Conservation (phyloP, 2,329 filamentous ascomycete genomes). For the Ophiostoma montium region DNA sequence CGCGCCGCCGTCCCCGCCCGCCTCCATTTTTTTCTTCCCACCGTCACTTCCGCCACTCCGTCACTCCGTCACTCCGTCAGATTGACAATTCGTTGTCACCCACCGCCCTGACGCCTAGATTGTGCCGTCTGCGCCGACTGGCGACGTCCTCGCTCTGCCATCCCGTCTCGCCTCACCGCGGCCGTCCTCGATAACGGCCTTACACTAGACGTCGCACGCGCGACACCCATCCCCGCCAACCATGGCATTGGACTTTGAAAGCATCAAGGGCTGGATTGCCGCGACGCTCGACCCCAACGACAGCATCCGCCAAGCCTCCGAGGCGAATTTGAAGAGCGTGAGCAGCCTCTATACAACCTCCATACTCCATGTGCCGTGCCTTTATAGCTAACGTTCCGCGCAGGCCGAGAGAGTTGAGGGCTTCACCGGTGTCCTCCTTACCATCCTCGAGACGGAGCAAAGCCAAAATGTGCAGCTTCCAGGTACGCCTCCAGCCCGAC, state of each 20-base stretch:
- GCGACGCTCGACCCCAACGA: constrained; percentile 13
- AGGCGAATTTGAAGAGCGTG: constrained; percentile 72
- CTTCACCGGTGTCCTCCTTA: constrained; percentile 80
- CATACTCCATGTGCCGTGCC: background rate
- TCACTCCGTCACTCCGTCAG: background rate
- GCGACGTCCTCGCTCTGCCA: background rate
- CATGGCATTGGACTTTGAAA: constrained; percentile 19
- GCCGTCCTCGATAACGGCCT: background rate
- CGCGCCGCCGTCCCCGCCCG: background rate
- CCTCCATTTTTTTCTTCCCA: background rate
- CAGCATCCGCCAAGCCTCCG: constrained; percentile 53
- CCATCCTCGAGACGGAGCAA: constrained; percentile 81
- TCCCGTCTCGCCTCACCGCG: background rate
- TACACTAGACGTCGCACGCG: constrained; percentile 19
- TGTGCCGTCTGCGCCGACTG: background rate
- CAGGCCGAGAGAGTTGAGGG: constrained; percentile 83
- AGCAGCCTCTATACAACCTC: constrained; percentile 17
- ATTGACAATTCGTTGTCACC: background rate
- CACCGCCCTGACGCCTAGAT: background rate
- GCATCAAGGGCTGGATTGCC: constrained; percentile 13
- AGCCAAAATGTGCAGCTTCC: constrained; percentile 74
- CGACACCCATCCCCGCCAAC: constrained; percentile 34
- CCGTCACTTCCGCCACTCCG: too few relatives aligned
- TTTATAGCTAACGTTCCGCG: constrained; percentile 4
- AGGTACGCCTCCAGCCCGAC: constrained; percentile 37